Base-by-base conservation (phyloP, 257 asterid species). In the Scutellaria baicalensis region DNA sequence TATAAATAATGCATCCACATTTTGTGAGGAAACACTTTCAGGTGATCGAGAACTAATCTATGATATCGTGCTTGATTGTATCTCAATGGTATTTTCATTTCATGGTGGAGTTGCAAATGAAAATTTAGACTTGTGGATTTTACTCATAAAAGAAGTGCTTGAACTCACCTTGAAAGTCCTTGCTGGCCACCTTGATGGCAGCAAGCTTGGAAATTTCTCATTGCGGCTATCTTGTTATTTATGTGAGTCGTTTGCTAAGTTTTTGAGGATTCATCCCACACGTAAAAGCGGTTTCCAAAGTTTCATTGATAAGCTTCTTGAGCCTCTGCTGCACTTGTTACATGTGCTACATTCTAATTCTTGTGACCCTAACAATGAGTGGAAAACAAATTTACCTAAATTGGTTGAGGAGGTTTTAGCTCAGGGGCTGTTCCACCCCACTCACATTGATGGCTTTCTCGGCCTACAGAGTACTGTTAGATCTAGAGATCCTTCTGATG, bases 391-490 rank as follows among this genome's bases (percentile, higher is more conserved):
- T 73, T 66, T 88, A 75, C 70, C 57, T 49, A 85, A 82, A 71
- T 71, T 85, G 77, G 81, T 81, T 43, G 84, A 81, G 79, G 98
- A 91, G 62, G 91, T 93, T 78, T 62, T 87, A 77, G 84, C 85
- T 58, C 97, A 91, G 75, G 98, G 94, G 23, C 68, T 93, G 75
- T 93, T 93, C 78, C 96, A 93, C 83, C 80, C 95, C 48, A 75
- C 80, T 78, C 97, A 89, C 77, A 80, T 89, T 69, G 93, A 91
- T 39, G 96, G 96, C 3, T 93, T 85, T 84, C 82, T 93, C 56
- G 59, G 78, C 78, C 72, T 84, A 78, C 89, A 85, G 71, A 75
- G 89, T 79, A 68, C 89, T 44, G 70, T 23, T 38, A 85, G 77
- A 75, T 91, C 84, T 75, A 82, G 54, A 81, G 75, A 72, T 63